phyloP scores from a whole-genome alignment of 78 protist species.

The Dictyostelium firmibasis region DNA sequence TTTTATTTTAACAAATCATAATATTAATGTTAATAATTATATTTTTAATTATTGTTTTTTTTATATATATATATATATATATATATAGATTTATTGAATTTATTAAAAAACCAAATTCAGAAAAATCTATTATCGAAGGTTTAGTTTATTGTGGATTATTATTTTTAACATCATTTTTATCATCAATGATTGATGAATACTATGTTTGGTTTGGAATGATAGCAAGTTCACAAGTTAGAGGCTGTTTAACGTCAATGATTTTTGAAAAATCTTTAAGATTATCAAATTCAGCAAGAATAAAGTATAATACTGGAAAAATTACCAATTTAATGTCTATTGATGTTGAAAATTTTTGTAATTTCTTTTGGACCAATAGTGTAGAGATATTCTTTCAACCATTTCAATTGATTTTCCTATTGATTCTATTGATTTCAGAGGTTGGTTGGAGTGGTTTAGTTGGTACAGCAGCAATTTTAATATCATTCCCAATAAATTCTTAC shows the following conservation, averaged over 20 bases:
- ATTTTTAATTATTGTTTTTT: too few species aligned
- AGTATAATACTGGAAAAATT: background rate
- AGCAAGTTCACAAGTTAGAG: background rate
- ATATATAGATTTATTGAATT: background rate
- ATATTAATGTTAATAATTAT: too few species aligned
- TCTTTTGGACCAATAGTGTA: background rate
- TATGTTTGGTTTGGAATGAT: conserved; percentile 46
- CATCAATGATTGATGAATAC: background rate
- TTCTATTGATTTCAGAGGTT: background rate
- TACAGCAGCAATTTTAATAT: background rate
- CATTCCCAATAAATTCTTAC: background rate
- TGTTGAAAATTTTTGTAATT: background rate
- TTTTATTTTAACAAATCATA: too few species aligned
- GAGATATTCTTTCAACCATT: conserved; percentile 22
- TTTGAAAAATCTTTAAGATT: conserved; percentile 14
- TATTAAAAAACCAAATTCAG: background rate
- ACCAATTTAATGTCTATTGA: conserved; percentile 32
- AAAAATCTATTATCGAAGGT: background rate
- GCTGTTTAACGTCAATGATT: background rate
- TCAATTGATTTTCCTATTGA: conserved; percentile 17
- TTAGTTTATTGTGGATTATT: background rate
- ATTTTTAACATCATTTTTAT: background rate
- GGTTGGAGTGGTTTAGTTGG: conserved; percentile 54
- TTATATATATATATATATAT: too few species aligned
- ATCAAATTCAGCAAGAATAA: background rate